Base-by-base conservation (phyloP, 345 rosid genomes). In the Brassica rapa region DNA sequence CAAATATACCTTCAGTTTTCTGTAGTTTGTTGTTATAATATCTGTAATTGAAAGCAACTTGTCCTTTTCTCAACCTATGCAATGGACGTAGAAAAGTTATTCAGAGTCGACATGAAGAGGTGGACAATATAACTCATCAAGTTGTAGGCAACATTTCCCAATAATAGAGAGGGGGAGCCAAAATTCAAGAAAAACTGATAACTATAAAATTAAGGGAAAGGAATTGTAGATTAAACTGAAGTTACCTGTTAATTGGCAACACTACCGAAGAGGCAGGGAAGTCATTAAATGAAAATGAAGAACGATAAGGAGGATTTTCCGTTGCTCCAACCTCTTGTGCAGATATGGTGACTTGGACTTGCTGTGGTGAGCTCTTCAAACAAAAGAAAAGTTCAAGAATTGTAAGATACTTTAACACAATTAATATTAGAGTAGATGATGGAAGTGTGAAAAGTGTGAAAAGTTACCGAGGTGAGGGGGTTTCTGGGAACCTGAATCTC, bases 261-360 rank as follows among this genome's bases (percentile, higher is more conserved):
- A 84, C 72, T 49, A n/a, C 19, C 1, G 93, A 83, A 30, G 97
- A 87, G 62, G 96, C 87, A 79, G 96, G 84, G 83, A 89, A 80
- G 78, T 84, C 88, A 79, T 87, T 79, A 77, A 84, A 86, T 6
- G 89, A 82, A 84, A 86, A 87, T 64, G 89, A 88, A 77, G 56
- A n/a, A n/a, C 86, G 84, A 76, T 93, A 93, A 8, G 92, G 89
- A 77, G 94, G 87, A 77, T 88, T 90, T 82, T 91, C 99, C 82
- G 82, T 88, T 33, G 87, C 87, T 69, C 97, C 97, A 88, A 87
- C 82, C 84, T 91, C 99, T 86, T 91, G 97, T 8, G 95, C 98
- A 76, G 89, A 85, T 70, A 96, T 83, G 63, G 87, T 81, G 76
- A 91, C 91, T 55, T 84, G 91, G 60, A 96, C 80, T 72, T 79